Conservation (phyloP, 441 rosid genomes). For the Bruguiera hainesii region DNA sequence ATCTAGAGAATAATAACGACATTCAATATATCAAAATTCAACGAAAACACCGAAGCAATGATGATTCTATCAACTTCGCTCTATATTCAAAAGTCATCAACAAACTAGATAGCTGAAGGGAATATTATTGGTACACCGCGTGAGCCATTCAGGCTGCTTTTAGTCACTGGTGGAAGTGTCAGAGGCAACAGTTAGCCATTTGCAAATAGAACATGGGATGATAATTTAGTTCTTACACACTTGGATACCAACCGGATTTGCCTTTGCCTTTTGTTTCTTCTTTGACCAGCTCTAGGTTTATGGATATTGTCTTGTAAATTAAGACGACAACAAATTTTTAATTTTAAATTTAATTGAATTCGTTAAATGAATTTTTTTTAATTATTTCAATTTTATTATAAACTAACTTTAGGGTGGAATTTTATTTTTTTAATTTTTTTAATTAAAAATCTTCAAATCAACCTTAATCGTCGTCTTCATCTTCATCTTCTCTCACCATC, state of each 20-base stretch:
- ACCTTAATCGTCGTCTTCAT: too few relatives aligned
- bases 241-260: background rate
- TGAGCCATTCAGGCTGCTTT: conserved; percentile 23
- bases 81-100: conserved; percentile 1
- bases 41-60: conserved; percentile 11
- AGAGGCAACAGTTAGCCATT: conserved; percentile 6
- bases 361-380: too few relatives aligned
- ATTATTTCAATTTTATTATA: too few relatives aligned
- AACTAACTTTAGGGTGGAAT: too few relatives aligned
- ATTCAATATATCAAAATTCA: background rate
- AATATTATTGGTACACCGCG: conserved; percentile 24
- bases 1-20: background rate
- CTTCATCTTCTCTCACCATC: too few relatives aligned
- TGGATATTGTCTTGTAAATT: too few relatives aligned
- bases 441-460: too few relatives aligned
- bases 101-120: conserved; percentile 5
- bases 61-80: conserved; percentile 7
- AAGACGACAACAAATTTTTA: too few relatives aligned
- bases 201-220: background rate
- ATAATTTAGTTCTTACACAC: background rate
- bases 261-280: too few relatives aligned
- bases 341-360: too few relatives aligned
- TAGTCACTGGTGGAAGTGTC: conserved; percentile 21
- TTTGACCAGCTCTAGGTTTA: too few relatives aligned
- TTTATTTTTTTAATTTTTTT: too few relatives aligned